phyloP scores from a whole-genome alignment of 768 basidiomycete species.

The Crucibulum laeve region DNA sequence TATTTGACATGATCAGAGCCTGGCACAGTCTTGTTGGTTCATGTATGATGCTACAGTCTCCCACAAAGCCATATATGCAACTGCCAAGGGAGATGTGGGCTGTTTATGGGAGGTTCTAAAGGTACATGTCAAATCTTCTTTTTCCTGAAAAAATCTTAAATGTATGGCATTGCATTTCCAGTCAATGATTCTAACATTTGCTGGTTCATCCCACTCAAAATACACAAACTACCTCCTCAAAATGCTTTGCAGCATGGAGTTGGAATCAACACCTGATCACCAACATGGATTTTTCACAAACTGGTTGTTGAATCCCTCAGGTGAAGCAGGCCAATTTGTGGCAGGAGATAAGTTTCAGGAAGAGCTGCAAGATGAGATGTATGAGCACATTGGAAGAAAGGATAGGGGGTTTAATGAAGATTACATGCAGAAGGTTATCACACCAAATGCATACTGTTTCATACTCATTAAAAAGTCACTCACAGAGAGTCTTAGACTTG shows the following conservation, averaged over 20 bases:
- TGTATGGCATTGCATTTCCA: background rate
- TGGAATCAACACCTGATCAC: too few species aligned
- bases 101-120: background rate
- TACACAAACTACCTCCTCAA: too few species aligned
- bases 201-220: background rate
- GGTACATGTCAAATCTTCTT: background rate
- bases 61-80: background rate
- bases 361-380: background rate
- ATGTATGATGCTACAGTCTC: background rate
- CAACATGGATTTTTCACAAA: too few species aligned
- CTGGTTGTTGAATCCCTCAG: background rate
- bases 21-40: background rate
- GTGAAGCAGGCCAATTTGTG: background rate
- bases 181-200: background rate
- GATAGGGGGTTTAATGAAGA: background rate
- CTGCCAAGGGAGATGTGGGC: background rate
- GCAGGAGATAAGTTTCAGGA: background rate
- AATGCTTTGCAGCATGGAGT: too few species aligned
- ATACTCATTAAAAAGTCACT: background rate
- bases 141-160: background rate
- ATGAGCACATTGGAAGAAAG: background rate
- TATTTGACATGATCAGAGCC: background rate
- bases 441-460: background rate
- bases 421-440: background rate
- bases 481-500: background rate